These are phyloP conservation scores for Neurospora tetrasperma DNA, from an alignment of 495 filamentous ascomycete genomes.

Conservation along the genomic window DNA sequence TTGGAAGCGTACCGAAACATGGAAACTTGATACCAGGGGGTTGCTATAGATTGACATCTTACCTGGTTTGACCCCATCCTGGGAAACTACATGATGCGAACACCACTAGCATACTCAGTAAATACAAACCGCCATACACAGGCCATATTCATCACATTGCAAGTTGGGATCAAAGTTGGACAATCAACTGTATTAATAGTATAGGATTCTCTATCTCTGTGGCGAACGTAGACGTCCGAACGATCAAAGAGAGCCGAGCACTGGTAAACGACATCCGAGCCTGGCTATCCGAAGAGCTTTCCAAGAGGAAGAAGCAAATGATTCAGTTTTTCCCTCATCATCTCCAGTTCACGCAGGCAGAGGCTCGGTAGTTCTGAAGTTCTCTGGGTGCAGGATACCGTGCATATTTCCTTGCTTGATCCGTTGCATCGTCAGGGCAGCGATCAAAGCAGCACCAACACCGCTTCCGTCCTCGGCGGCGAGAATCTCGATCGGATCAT, in stretches of 20 bases:
- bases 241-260: not conserved
- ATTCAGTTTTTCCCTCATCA: not conserved
- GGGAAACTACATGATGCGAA: not conserved
- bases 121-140: not conserved
- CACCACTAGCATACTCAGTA: not conserved
- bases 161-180: not conserved
- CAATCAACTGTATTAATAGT: not conserved
- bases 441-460: constrained; percentile 94
- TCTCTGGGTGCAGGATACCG: constrained; percentile 66
- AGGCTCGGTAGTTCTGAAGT: constrained; percentile 25
- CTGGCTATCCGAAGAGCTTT: not conserved
- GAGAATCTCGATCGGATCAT: constrained; percentile 76
- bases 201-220: not conserved
- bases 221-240: not conserved
- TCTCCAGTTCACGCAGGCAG: not conserved
- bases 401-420: constrained; percentile 67
- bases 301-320: not conserved
- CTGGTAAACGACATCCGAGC: not conserved
- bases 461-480: constrained; percentile 90
- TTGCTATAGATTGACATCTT: not conserved
- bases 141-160: not conserved
- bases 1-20: not conserved
- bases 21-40: not conserved
- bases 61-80: too few species aligned
- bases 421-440: constrained; percentile 81